Evolutionary conservation across 768 basidiomycete species (phyloP).

Genomic region (Cubamyces lactineus): DNA sequence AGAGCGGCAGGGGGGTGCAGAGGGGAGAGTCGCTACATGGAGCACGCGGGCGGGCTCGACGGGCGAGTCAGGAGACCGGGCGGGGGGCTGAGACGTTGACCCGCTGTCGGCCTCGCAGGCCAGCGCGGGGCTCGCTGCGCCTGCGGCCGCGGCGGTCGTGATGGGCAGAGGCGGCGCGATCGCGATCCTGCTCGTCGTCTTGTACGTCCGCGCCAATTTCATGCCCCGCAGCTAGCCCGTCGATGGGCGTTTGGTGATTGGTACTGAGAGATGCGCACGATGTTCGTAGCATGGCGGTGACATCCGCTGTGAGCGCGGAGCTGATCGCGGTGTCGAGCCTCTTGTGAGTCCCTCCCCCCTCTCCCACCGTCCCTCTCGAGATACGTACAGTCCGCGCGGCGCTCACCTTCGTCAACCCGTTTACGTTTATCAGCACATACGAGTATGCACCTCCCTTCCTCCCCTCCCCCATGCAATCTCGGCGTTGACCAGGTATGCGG

Average conservation of each 20-base stretch:
- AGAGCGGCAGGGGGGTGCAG: no score
- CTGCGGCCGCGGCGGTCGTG: conserved; percentile 40
- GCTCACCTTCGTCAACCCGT: no score
- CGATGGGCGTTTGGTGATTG: no score
- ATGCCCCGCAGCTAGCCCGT: no score
- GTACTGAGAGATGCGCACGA: no score
- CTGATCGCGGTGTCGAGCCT: conserved; percentile 42
- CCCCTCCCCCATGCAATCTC: background rate
- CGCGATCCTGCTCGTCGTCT: conserved; percentile 40
- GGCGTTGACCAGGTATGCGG: no score
- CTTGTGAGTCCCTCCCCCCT: conserved; percentile 34
- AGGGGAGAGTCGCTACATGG: no score
- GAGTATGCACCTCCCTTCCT: conserved; percentile 40
- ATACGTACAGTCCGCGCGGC: background rate
- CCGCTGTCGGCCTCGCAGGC: conserved; percentile 38
- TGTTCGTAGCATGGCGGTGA: conserved; percentile 47
- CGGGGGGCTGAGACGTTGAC: no score
- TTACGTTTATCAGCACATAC: conserved; percentile 46
- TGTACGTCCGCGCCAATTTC: conserved; percentile 34
- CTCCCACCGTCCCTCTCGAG: no score
- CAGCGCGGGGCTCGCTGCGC: conserved; percentile 44
- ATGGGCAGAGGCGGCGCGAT: conserved; percentile 42
- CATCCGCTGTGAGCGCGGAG: conserved; percentile 40
- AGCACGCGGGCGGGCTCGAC: no score
- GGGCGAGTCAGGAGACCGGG: no score